Evolutionary conservation across 163 green algal species (phyloP).

Genomic region (Botryococcus braunii): DNA sequence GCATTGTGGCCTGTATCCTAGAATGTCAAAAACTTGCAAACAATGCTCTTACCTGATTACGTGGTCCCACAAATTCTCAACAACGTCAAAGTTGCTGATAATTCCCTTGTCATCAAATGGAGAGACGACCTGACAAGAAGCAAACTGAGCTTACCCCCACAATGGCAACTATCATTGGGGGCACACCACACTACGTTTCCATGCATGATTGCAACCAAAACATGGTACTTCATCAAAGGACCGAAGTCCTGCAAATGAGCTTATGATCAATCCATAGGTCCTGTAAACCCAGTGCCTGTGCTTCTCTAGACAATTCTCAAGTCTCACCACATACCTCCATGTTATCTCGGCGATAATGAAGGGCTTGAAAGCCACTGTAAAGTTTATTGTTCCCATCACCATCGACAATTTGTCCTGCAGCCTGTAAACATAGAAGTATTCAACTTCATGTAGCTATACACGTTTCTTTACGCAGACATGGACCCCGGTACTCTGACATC

Average conservation of each 20-base stretch:
- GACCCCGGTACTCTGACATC: background rate
- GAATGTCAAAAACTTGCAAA: no score
- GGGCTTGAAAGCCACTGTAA: conserved; percentile 44
- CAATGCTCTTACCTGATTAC: conserved; percentile 75
- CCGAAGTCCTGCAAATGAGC: background rate
- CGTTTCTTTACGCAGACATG: no score
- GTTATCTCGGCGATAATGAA: conserved; percentile 51
- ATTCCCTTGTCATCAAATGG: no score
- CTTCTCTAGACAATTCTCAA: background rate
- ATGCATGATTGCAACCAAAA: background rate
- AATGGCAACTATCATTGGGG: no score
- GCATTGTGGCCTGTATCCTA: no score
- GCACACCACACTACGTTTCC: no score
- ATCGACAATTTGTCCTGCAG: background rate
- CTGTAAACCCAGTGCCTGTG: background rate
- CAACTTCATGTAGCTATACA: no score
- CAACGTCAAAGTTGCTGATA: conserved; percentile 80
- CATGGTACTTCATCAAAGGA: background rate
- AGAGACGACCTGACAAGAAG: conserved; percentile 63
- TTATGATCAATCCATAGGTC: background rate
- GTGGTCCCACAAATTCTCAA: conserved; percentile 72
- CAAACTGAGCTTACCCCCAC: no score
- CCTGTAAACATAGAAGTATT: no score
- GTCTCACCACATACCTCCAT: conserved; percentile 59
- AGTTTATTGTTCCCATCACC: conserved; percentile 19